These are phyloP conservation scores for Corylus avellana DNA, from an alignment of 306 rosid genomes.

Conservation along the genomic window DNA sequence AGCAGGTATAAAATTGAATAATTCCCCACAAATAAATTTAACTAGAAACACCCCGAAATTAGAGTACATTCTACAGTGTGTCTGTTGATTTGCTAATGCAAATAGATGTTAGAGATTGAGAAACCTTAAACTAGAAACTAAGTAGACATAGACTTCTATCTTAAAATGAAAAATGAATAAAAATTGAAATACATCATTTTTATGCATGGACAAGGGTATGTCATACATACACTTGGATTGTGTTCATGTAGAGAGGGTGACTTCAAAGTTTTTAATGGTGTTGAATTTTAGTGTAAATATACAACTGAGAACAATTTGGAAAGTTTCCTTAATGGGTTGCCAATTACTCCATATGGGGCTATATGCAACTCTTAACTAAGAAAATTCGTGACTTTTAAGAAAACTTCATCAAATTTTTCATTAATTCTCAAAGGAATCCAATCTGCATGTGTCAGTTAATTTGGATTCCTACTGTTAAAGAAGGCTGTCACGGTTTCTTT, in stretches of 20 bases:
- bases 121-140: background rate
- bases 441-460: background rate
- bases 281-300: background rate
- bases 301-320: background rate
- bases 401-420: background rate
- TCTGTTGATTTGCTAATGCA: background rate
- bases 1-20: conserved; percentile 54
- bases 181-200: background rate
- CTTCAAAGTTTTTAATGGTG: background rate
- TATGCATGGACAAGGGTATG: background rate
- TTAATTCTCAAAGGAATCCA: background rate
- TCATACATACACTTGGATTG: background rate
- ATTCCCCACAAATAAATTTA: conserved; percentile 1
- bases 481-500: background rate
- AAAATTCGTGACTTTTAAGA: background rate
- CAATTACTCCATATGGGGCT: background rate
- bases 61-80: background rate
- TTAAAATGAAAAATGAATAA: background rate
- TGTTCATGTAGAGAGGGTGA: background rate
- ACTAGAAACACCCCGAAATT: background rate
- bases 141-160: background rate
- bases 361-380: background rate
- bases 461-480: background rate
- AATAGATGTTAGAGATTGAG: background rate
- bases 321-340: background rate